Evolutionary conservation across 305 asterid species (phyloP), one percentile per base, ranked within the genome.

Genomic region (Ajuga reptans): DNA sequence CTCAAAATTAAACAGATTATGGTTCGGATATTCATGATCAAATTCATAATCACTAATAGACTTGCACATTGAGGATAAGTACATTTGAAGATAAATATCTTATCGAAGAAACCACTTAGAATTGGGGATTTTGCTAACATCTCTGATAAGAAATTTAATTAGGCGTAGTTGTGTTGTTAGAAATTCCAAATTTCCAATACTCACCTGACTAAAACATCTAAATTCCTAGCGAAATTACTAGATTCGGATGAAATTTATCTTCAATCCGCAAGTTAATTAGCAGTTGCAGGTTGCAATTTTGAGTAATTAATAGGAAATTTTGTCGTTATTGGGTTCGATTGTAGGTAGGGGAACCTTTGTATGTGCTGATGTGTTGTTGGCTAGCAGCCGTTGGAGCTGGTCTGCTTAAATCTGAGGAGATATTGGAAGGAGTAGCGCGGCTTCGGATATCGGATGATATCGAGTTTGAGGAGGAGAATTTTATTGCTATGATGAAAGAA

Each of bases 331-430:
- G 42, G 11, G 17, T 21, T 68, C 59, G 53, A 43, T 39, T 67
- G 61, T 74, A 91, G 97, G 68, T 78, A 59, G 98, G 98, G 59
- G 97, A 92, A 16, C 92, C 98, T 52, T 77, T 90, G 76, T 81
- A 85, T 65, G 97, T 92, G 75, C 80, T 90, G 74, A 67, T 88
- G 10, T 90, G 96, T 56, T 90, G 96, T 47, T 92, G 98, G 98
- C 74, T 92, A 51, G 95, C 96, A 56, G 97, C 97, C 1, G 87
- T 90, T 37, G 98, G 97, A 9, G 98, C 95, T 12, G 97, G 98
- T 17, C 79, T 90, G 76, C 92, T 92, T 21, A 92, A 92, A 74
- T 79, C 97, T 4, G 98, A 92, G 83, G 98, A 90, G 75, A 92
- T 92, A 27, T 72, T 92, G 83, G 97, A 90, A 66, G 97, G 98